These are phyloP conservation scores for Schwanniomyces vanrijiae DNA, from an alignment of 805 yeast genomes.

Conservation along the genomic window DNA sequence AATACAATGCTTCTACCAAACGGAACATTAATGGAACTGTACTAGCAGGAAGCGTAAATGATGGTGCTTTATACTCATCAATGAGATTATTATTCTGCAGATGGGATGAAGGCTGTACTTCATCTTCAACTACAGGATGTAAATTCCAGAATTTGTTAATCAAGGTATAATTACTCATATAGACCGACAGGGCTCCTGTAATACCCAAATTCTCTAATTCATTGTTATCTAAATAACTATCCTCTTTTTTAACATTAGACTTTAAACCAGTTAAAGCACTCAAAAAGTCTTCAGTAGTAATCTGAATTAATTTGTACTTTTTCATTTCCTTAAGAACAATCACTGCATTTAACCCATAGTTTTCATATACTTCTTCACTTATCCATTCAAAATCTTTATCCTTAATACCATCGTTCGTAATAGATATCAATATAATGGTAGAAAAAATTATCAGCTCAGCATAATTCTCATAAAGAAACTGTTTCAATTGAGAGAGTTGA, in stretches of 20 bases:
- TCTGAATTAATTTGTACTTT: slow-evolving; percentile 47
- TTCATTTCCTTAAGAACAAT: slow-evolving; percentile 48
- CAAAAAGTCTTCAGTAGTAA: slow-evolving; percentile 24
- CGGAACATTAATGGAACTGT: slow-evolving; percentile 72
- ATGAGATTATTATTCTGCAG: slow-evolving; percentile 8
- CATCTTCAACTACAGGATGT: slow-evolving; percentile 39
- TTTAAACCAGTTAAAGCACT: slow-evolving; percentile 16
- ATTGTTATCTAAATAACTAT: slow-evolving; percentile 5
- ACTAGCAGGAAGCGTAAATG: slow-evolving; percentile 76
- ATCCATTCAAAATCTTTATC: slow-evolving; percentile 60
- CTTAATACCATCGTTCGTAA: slow-evolving; percentile 67
- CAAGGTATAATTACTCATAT: slow-evolving; percentile 35
- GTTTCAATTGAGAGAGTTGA: slow-evolving; percentile 27
- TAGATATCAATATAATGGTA: slow-evolving; percentile 55
- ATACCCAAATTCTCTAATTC: slow-evolving; percentile 26
- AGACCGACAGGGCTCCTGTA: slow-evolving; percentile 28
- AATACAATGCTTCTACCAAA: slow-evolving; percentile 66
- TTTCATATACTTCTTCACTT: slow-evolving; percentile 54
- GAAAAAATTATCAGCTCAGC: slow-evolving; percentile 47
- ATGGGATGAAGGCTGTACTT: not conserved
- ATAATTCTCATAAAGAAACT: slow-evolving; percentile 41
- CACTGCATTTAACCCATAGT: slow-evolving; percentile 61
- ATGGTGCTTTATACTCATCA: slow-evolving; percentile 45
- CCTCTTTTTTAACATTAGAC: slow-evolving; percentile 4
- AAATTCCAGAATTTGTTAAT: slow-evolving; percentile 47